Percentiles rank a stretch among this genome's conserved stretches.
Conservation (phyloP, 129 eudicot genomes). For the Chrysanthemum makinoi region DNA sequence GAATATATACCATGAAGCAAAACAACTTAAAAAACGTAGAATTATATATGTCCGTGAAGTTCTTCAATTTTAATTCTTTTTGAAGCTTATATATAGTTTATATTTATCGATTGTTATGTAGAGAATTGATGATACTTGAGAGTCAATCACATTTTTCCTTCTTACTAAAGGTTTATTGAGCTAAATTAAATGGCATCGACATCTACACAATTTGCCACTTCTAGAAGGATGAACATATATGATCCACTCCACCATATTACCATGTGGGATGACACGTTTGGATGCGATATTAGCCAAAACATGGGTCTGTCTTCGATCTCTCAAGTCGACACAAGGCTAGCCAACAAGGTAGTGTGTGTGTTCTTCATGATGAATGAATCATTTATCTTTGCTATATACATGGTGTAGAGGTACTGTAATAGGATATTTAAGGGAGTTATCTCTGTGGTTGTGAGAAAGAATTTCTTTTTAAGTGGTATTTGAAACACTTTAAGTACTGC, state of each 20-base stretch:
- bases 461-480: too few relatives aligned
- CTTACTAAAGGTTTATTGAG: neutral
- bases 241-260: slow-evolving; percentile 73
- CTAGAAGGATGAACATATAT: slow-evolving; percentile 73
- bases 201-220: slow-evolving; percentile 60
- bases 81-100: neutral
- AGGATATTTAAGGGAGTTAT: too few relatives aligned
- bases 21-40: neutral
- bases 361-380: neutral
- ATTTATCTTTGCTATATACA: too few relatives aligned
- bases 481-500: too few relatives aligned
- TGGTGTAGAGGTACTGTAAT: too few relatives aligned
- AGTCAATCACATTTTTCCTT: neutral
- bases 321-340: slow-evolving; percentile 37
- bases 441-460: too few relatives aligned
- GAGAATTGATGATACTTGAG: neutral
- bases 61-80: neutral
- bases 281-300: slow-evolving; percentile 48
- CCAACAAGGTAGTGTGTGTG: slow-evolving; percentile 50
- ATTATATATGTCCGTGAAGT: too few relatives aligned
- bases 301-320: slow-evolving; percentile 35
- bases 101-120: neutral
- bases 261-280: slow-evolving; percentile 76
- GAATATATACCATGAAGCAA: neutral
- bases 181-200: slow-evolving; percentile 53